Evolutionary conservation across 306 rosid species (phyloP).

Genomic region (Erythrophleum fordii): DNA sequence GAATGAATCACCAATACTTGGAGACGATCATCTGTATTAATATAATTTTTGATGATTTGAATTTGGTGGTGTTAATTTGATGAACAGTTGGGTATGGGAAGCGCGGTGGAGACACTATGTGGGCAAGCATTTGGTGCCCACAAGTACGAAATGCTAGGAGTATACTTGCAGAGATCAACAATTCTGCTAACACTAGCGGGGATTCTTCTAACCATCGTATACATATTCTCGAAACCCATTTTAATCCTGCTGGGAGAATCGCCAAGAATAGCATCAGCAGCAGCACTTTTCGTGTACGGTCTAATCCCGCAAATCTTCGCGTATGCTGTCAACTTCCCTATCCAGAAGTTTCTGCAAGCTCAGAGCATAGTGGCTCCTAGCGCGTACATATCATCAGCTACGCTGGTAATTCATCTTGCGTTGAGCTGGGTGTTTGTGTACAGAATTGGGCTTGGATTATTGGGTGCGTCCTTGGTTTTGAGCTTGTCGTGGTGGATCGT

Average conservation of each 20-base stretch:
- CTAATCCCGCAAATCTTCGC: constrained; percentile 85
- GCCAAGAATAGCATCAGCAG: constrained; percentile 56
- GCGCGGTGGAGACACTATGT: constrained; percentile 86
- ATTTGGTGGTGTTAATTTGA: background rate
- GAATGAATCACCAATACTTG: too few species aligned
- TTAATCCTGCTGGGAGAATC: constrained; percentile 66
- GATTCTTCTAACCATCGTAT: constrained; percentile 40
- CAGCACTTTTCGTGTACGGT: constrained; percentile 70
- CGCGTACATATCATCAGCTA: constrained; percentile 67
- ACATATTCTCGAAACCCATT: constrained; percentile 57
- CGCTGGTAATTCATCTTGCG: constrained; percentile 55
- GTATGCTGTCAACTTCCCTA: constrained; percentile 74
- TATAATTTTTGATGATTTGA: background rate
- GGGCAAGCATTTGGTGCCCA: constrained; percentile 85
- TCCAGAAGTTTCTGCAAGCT: constrained; percentile 77
- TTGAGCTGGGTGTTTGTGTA: constrained; percentile 65
- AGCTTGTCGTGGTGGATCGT: constrained; percentile 89
- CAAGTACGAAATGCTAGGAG: constrained; percentile 73
- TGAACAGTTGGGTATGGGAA: constrained; percentile 84
- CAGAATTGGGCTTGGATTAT: constrained; percentile 58
- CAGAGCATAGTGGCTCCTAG: constrained; percentile 90
- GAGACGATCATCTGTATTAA: too few species aligned
- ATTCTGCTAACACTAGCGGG: constrained; percentile 54
- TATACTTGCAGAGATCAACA: constrained; percentile 75
- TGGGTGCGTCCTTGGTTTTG: constrained; percentile 69